phyloP scores from a whole-genome alignment of 371 early-diverging fungal genomes.

The Quaeritorhiza haematococci region DNA sequence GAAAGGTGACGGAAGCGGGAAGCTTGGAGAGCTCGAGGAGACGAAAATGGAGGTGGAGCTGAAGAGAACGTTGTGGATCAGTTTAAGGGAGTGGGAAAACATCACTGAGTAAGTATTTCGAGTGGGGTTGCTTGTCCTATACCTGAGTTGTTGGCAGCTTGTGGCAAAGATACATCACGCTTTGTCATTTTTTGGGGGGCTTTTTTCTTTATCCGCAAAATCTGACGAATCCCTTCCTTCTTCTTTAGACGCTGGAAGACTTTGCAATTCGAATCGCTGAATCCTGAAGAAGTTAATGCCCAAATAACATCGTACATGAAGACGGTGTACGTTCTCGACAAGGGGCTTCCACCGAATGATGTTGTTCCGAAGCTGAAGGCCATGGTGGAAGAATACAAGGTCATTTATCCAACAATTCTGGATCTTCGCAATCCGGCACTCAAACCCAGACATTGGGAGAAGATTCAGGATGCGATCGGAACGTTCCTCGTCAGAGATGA shows the following conservation, averaged over 20 bases:
- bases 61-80: conserved; percentile 47
- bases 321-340: conserved; percentile 48
- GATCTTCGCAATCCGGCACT: conserved; percentile 54
- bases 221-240: neutral
- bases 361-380: conserved; percentile 51
- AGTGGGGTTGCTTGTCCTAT: neutral
- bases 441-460: conserved; percentile 56
- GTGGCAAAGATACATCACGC: neutral
- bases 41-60: conserved; percentile 45
- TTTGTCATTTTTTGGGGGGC: neutral
- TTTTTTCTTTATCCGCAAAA: neutral
- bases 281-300: conserved; percentile 47
- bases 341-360: conserved; percentile 57
- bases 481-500: conserved; percentile 47
- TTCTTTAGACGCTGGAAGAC: conserved; percentile 34
- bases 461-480: conserved; percentile 54
- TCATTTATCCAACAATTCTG: conserved; percentile 51
- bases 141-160: neutral
- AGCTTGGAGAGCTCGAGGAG: conserved; percentile 36
- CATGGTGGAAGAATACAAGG: conserved; percentile 46
- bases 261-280: conserved; percentile 42
- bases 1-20: conserved; percentile 1
- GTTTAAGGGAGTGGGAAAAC: conserved; percentile 44
- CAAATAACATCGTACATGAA: conserved; percentile 44
- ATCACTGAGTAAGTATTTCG: conserved; percentile 34